Conservation (phyloP, 306 rosid species). For the barrel medic (Medicago truncatula) region DNA sequence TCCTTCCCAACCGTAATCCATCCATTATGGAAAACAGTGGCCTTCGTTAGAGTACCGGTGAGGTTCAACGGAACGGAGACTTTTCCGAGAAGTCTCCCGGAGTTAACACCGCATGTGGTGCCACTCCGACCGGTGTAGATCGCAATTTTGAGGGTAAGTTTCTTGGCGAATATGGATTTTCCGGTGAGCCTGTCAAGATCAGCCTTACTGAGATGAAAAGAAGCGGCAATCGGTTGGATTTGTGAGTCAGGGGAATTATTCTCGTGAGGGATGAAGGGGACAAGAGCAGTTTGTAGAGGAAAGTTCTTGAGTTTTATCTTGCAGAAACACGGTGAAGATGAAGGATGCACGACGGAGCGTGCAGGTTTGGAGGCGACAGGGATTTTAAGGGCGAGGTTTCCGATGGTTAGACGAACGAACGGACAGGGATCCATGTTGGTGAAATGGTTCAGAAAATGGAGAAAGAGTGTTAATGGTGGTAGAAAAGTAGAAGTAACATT, state of each 20-base stretch:
- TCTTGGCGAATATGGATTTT: slow-evolving; percentile 54
- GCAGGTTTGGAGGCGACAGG: slow-evolving; percentile 81
- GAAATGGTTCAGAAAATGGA: no score
- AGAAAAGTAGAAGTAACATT: not conserved
- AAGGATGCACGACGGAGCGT: slow-evolving; percentile 73
- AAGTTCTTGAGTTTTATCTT: slow-evolving; percentile 67
- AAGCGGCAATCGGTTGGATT: slow-evolving; percentile 53
- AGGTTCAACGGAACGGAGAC: slow-evolving; percentile 64
- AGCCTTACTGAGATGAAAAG: slow-evolving; percentile 66
- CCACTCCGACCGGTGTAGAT: slow-evolving; percentile 69
- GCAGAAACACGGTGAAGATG: slow-evolving; percentile 79
- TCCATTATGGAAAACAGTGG: slow-evolving; percentile 60
- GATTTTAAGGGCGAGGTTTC: slow-evolving; percentile 73
- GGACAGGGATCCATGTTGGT: slow-evolving; percentile 81
- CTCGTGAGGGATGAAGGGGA: slow-evolving; percentile 62
- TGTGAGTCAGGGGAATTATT: slow-evolving; percentile 54
- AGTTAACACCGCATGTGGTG: slow-evolving; percentile 65
- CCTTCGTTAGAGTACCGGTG: slow-evolving; percentile 53
- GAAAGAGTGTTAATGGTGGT: not conserved
- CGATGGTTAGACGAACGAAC: slow-evolving; percentile 67
- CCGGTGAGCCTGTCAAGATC: slow-evolving; percentile 57
- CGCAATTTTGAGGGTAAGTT: slow-evolving; percentile 57
- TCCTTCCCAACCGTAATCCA: slow-evolving; percentile 73
- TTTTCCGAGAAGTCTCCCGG: slow-evolving; percentile 59
- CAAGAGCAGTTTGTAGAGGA: slow-evolving; percentile 63